Percentiles rank a stretch among this genome's conserved stretches.
phyloP scores from a whole-genome alignment of 1,284 basidiomycete genomes.

The Apiotrichum akiyoshidainum region DNA sequence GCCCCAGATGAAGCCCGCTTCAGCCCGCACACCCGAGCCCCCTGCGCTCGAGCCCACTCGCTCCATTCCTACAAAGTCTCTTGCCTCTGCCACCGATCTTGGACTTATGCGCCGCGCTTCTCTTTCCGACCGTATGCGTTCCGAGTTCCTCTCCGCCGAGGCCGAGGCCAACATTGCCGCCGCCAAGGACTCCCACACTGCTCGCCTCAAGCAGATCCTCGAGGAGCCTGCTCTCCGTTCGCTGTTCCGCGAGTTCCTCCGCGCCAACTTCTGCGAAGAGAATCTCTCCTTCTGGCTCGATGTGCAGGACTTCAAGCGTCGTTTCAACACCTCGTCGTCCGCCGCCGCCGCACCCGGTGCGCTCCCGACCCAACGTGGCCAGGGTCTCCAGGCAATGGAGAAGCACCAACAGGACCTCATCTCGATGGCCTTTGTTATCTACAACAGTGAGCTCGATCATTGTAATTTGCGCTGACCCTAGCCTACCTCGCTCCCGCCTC shows the following conservation, averaged over 20 bases:
- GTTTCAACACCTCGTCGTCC: constrained; percentile 91
- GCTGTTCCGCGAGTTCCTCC: constrained; percentile 90
- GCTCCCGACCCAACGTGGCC: constrained; percentile 53
- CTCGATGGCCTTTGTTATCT: constrained; percentile 86
- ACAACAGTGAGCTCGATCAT: constrained; percentile 44
- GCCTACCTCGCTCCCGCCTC: constrained; percentile 93
- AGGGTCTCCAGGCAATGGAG: constrained; percentile 86
- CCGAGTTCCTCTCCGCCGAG: constrained; percentile 22
- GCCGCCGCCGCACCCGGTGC: constrained; percentile 63
- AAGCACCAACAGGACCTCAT: constrained; percentile 93
- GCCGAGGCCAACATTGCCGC: background rate
- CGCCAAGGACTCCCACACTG: constrained; percentile 79
- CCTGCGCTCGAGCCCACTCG: background rate
- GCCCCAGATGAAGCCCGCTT: constrained; percentile 19
- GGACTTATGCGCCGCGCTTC: constrained; percentile 74
- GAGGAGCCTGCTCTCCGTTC: constrained; percentile 86
- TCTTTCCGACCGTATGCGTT: constrained; percentile 68
- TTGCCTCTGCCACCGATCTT: constrained; percentile 54
- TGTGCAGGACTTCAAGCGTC: constrained; percentile 92
- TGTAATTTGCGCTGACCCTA: constrained; percentile 40
- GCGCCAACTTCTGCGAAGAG: constrained; percentile 95
- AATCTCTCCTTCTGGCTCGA: constrained; percentile 97
- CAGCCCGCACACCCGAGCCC: background rate
- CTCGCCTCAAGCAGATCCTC: constrained; percentile 84
- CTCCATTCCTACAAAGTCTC: constrained; percentile 25